Evolutionary conservation across 345 rosid genomes (phyloP), one percentile per base, ranked within the genome.

Genomic region (Dimocarpus longan): DNA sequence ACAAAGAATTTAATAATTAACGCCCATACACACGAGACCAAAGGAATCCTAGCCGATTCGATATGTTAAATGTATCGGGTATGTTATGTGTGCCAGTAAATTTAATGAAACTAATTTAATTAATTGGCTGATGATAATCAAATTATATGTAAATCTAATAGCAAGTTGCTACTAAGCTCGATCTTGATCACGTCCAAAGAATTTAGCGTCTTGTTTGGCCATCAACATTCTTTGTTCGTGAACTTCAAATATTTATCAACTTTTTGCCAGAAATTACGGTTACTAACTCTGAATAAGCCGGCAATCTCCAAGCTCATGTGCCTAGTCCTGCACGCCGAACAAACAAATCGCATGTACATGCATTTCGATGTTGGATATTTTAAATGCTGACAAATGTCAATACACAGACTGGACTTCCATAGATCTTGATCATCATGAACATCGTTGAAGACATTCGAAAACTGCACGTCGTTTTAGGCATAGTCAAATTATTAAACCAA

Each of bases 381-480:
- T 64, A 69, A 8, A 19, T 54, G 60, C 26, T 54, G 73, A 76
- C 88, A 88, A 78, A 82, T 82, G 85, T 84, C 85, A 87, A 80
- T 78, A 75, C 50, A 63, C 81, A 71, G 81, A 85, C 77, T 77
- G 73, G 79, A 70, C 85, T 74, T 79, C 76, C 43, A 46, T 37
- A 18, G 73, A 82, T 80, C 74, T 11, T 73, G 78, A 71, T 74
- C 56, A 19, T 37, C 18, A 67, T 62, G 19, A 83, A 78, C 72
- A 76, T 68, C 80, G 50, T 59, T 56, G 4, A 79, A 66, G 76
- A 73, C 80, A 75, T 74, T 79, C 42, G 46, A 83, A 73, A 82
- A 39, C 48, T 57, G 28, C 57, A 48, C 66, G 22, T 60, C 13
- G 56, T 43, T 60, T 78, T 8, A 60, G 26, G 37, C 7, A 26